Evolutionary conservation across 768 basidiomycete genomes (phyloP).

Genomic region (Tremella yokohamensis): DNA sequence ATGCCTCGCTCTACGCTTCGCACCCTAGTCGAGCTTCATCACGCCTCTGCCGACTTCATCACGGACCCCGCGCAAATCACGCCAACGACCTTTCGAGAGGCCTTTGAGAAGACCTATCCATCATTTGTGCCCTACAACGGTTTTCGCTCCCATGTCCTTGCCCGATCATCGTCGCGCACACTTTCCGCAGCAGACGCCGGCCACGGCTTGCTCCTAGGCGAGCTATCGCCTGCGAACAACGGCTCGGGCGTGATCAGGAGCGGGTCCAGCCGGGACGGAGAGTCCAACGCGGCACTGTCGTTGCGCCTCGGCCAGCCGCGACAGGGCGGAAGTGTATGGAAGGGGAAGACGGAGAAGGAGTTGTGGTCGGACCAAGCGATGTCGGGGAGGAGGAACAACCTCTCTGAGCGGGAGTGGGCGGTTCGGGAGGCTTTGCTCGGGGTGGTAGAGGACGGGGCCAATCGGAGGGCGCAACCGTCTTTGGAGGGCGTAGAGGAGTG

Average conservation of each 20-base stretch:
- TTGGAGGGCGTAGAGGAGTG: constrained; percentile 43
- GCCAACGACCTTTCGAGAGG: background rate
- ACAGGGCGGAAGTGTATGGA: background rate
- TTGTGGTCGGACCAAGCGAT: background rate
- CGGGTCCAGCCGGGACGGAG: background rate
- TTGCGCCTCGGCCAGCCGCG: background rate
- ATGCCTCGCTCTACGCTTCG: background rate
- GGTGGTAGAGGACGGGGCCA: constrained; percentile 29
- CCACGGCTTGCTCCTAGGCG: background rate
- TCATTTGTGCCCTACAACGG: background rate
- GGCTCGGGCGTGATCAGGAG: background rate
- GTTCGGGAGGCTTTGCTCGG: constrained; percentile 42
- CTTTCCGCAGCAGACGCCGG: background rate
- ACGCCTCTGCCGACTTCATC: background rate
- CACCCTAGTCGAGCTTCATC: background rate
- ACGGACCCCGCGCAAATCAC: background rate
- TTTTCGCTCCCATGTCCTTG: background rate
- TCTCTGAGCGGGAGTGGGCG: constrained; percentile 31
- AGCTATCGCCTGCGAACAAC: background rate
- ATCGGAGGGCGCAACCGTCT: constrained; percentile 17
- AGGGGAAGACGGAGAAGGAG: constrained; percentile 3
- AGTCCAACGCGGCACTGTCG: background rate
- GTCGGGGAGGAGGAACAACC: background rate
- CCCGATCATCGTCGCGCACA: background rate
- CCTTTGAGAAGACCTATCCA: background rate